Evolutionary conservation across 345 rosid species (phyloP), one percentile per base, ranked within the genome.

Genomic region (Boechera retrofracta): DNA sequence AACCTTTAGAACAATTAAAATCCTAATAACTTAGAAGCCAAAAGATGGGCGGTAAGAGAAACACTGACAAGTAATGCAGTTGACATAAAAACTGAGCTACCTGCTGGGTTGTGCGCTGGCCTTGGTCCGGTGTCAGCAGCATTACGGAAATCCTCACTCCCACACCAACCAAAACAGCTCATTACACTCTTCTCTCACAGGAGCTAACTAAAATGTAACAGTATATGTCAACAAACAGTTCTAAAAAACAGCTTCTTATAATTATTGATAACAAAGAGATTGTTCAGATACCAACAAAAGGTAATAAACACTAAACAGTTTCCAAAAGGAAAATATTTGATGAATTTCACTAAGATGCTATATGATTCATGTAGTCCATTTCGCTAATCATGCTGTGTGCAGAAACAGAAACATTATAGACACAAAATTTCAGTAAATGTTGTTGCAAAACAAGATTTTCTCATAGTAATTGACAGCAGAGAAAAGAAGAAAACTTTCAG

Each of bases 81-180:
- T 58, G 56, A 72, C 49, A 52, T 41, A 41, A n/a, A 7, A 55
- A 32, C 10, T 45, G 36, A 62, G 58, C 55, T 82, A 86, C 87
- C 87, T 48, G 85, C 81, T 47, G 87, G 62, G 74, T 69, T 84
- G 59, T 86, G 85, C 7, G 81, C 52, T 15, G 83, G 79, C 72
- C 71, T 69, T 36, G 80, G 71, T 55, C 88, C 83, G 26, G 64
- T 65, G 42, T 87, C 85, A 66, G 81, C 73, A 60, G 80, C 35
- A 66, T 77, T 84, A 68, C 77, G 80, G 38, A 59, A 58, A 44
- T 84, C 86, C 55, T 83, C 86, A 41, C 79, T 86, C 68, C 73
- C 83, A 79, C 91, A 89, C 55, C 87, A 89, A 76, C 87, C 75
- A 62, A 89, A 89, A 75, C 92, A 87, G 78, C 88, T 64, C 95